Base-by-base conservation (phyloP, 495 filamentous ascomycete genomes). In the Neurospora hispaniola region DNA sequence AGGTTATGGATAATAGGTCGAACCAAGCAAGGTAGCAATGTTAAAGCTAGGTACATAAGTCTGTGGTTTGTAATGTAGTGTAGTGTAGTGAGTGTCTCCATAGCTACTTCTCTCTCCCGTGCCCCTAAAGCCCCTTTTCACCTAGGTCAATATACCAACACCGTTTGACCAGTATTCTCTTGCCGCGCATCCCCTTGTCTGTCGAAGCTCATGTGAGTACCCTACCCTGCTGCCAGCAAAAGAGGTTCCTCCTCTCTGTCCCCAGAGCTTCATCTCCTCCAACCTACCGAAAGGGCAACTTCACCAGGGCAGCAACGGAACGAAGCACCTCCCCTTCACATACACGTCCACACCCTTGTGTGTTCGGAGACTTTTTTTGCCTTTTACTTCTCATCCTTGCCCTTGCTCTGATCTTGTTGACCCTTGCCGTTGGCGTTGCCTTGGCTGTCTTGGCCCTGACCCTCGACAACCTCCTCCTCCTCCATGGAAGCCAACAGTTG, bases 401-500 rank as follows among this genome's bases (percentile, higher is more conserved):
- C 54, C 54, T 35, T 18, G 27, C 54, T 35, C 54, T 18, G 23
- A 62, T 27, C 54, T 16, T 62, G 54, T 27, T 54, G 20, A 14
- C 46, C 46, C 20, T 54, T 54, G 48, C n/a, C 39, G 12, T 20
- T 3, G 4, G 3, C 1, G 18, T 46, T 46, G 43, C 8, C 43
- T 20, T 46, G 43, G 43, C 38, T 39, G 12, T 66, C 23, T 38
- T 23, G 18, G 16, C 42, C 42, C 14, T 31, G 42, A 11, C 27
- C 39, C 12, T 48, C 8, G 6, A 1, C 27, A 0, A 31, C 27
- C 27, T 31, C 16, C 12, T 41, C 16, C 23, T 46, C 74, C 4
- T 71, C 75, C 5, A 69, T 42, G 6, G 78, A 76, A 7, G 85
- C 85, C 27, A 89, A 78, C 7, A 89, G 73, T 69, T 80, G 83